Base-by-base conservation (phyloP, 2,329 filamentous ascomycete species). In the Saccharata proteae region DNA sequence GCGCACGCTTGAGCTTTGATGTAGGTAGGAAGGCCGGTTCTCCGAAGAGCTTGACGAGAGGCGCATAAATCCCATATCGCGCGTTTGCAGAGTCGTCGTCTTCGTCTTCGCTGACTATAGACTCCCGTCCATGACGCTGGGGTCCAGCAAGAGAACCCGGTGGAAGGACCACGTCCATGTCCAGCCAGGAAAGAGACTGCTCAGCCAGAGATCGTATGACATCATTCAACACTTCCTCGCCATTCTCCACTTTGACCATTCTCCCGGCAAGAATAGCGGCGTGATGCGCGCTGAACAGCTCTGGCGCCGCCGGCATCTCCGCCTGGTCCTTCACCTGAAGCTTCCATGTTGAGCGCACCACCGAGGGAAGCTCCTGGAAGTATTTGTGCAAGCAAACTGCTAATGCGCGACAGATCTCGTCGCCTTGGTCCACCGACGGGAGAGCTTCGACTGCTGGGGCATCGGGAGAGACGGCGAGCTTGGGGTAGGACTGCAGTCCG, bases 361-460 rank as follows among this genome's bases (percentile, higher is more conserved):
- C 64, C 33, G 80, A 71, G 14, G 86, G 76, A 31, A 98, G 67
- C 58, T 96, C 88, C 38, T 73, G 71, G 52, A 94, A 96, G 65
- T 94, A 98, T 55, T 93, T 94, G 64, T 79, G 80, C 43, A 98
- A 67, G 35, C 83, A 85, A 56, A 96, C 93, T 28, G 88, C 90
- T 34, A 98, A 69, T 12, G 80, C 90, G 26, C 90, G 77, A 58
- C 80, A 92, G 41, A 93, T 69, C 57, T 96, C 88, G 54, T 96
- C 88, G 47, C 88, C 88, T 62, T 96, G 90, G 57, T 86, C 85
- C 52, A 94, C 88, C 51, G 85, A 79, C 24, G 90, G 85, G 25
- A 98, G 70, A 53, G 86, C 76, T 52, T 82, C 77, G 54, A 98
- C 90, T 33, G 86, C 88, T 30, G 84, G 76, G 27, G 88, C 93